A percentile compares a stretch with the other conserved stretches of the same genome.
Evolutionary conservation across 1,284 basidiomycete genomes (phyloP).

Genomic region (Afroboletus lepidellus): DNA sequence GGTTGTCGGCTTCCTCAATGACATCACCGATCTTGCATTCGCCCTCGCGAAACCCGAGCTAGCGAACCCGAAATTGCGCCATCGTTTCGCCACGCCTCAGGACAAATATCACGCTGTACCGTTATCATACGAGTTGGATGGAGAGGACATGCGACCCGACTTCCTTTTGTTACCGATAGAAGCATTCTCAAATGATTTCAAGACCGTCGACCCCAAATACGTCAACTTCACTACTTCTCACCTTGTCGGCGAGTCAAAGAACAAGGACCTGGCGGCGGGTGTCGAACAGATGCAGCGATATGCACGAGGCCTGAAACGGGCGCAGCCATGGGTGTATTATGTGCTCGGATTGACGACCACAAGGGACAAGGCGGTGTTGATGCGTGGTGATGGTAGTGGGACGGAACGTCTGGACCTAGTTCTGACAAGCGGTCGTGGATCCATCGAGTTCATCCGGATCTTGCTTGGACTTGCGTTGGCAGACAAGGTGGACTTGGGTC

Average conservation of each 20-base stretch:
- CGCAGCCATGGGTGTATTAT: background rate
- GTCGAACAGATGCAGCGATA: background rate
- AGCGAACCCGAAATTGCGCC: background rate
- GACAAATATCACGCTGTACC: background rate
- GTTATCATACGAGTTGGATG: background rate
- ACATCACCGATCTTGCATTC: constrained; percentile 7
- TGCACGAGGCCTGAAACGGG: background rate
- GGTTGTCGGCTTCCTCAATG: constrained; percentile 15
- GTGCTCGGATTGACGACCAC: background rate
- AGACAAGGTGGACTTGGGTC: constrained; percentile 6
- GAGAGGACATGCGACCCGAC: background rate
- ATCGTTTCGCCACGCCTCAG: background rate
- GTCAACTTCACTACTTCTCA: background rate
- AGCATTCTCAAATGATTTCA: background rate
- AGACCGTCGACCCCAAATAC: background rate
- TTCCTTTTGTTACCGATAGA: background rate
- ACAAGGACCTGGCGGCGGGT: background rate
- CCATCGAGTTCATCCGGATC: constrained; percentile 18
- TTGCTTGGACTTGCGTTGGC: constrained; percentile 15
- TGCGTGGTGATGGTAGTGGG: constrained; percentile 19
- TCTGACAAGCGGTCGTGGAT: constrained; percentile 7
- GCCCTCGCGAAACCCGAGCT: constrained; percentile 1
- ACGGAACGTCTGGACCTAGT: constrained; percentile 11
- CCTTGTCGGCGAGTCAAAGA: background rate
- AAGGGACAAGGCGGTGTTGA: constrained; percentile 4